Evolutionary conservation across 129 eudicot genomes (phyloP), one percentile per base, ranked within the genome.

Genomic region (Chrysanthemum seticuspe): DNA sequence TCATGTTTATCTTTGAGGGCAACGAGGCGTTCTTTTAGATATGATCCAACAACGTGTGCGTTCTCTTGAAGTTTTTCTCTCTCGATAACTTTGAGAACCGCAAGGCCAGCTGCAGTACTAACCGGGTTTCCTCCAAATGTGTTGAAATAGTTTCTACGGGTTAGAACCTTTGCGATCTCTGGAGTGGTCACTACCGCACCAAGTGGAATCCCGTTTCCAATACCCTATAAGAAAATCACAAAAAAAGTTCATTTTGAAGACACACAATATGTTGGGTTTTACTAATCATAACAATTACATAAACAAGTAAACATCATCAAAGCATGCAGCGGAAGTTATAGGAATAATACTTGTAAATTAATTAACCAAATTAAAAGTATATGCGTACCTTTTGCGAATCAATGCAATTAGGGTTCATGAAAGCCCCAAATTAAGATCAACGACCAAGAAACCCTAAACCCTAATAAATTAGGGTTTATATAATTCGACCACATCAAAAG

Each of bases 141-240:
- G 21, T 87, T 87, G 79, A 87, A 82, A 57, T 87, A 87, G 53
- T 74, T 87, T 21, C 85, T 77, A 50, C 74, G 77, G 18, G 89
- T 74, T 82, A 87, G 72, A 58, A 82, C 88, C 36, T 81, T 72
- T 15, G 96, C 96, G 34, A 89, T 84, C 78, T 86, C 90, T 9
- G 92, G 92, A 51, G 96, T 89, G n/a, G 96, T 89, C n/a, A 89
- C 89, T 55, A 89, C 92, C 10, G 92, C 96, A 25, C 96, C 96
- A 16, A 89, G 86, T 7, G 96, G 92, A 51, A 89, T 75, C 62
- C 96, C 96, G 15, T 89, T 86, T 29, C 96, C 96, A 14, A 89
- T 89, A 61, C 96, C 92, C 96, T 89, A 76, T 53, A 3, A 34
- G 6, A 71, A 40, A 71, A 44, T 13, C 18, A 4, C 10, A 40